A percentile compares a stretch with the other conserved stretches of the same genome.
Evolutionary conservation across 164 flowering plant genomes (phyloP).

Genomic region (Berberis vulgaris): DNA sequence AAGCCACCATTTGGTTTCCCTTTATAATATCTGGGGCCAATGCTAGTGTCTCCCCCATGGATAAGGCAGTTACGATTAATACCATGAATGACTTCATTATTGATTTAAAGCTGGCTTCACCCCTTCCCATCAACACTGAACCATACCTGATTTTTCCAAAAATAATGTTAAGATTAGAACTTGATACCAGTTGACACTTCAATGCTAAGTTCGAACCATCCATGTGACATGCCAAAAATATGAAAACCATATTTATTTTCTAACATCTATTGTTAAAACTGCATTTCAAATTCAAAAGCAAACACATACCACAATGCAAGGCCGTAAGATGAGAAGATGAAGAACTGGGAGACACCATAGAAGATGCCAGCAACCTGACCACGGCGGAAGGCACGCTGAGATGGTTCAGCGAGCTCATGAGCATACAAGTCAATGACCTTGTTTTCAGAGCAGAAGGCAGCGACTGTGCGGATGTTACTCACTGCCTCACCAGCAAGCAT

Average conservation of each 20-base stretch:
- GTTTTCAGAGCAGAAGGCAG: constrained; percentile 86
- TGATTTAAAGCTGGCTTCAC: constrained; percentile 74
- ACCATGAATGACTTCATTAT: constrained; percentile 95
- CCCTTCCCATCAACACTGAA: constrained; percentile 82
- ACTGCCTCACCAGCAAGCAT: constrained; percentile 98
- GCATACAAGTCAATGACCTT: constrained; percentile 75
- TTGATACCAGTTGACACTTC: no score
- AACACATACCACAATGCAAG: constrained; percentile 79
- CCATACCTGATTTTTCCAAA: constrained; percentile 54
- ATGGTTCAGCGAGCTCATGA: constrained; percentile 66
- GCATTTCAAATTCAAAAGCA: background rate
- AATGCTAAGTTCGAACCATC: no score
- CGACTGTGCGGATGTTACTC: constrained; percentile 85
- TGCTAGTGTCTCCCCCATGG: constrained; percentile 96
- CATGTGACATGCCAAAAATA: no score
- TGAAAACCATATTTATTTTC: no score
- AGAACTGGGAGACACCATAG: constrained; percentile 87
- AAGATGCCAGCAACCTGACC: constrained; percentile 91
- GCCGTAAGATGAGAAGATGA: constrained; percentile 87
- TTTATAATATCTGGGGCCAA: constrained; percentile 86
- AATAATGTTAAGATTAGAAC: no score
- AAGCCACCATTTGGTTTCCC: constrained; percentile 87
- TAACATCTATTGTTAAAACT: background rate
- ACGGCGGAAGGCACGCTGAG: constrained; percentile 56
- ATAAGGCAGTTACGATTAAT: constrained; percentile 81